A percentile compares a stretch with the other conserved stretches of the same genome.
These are phyloP conservation scores for Solanum chmielewskii DNA, from an alignment of 257 asterid genomes.

Conservation along the genomic window DNA sequence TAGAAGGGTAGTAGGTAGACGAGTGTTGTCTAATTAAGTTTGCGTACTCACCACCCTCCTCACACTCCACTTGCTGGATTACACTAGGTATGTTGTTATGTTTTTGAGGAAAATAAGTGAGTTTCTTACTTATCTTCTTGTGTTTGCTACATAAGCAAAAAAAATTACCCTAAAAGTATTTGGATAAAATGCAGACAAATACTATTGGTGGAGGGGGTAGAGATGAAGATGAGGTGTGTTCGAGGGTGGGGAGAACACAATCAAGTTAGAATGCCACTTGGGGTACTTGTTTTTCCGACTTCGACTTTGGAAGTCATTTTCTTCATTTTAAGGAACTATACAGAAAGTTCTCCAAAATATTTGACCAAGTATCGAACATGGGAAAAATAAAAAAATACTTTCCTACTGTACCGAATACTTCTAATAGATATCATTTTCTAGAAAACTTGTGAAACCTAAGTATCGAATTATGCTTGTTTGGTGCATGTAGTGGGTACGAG, in stretches of 20 bases:
- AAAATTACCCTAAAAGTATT: neutral
- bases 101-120: neutral
- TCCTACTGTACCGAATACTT: neutral
- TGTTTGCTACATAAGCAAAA: neutral
- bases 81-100: neutral
- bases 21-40: neutral
- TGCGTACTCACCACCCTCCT: neutral
- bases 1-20: neutral
- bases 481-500: neutral
- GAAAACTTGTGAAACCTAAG: neutral
- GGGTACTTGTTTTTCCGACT: neutral
- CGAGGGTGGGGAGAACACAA: neutral
- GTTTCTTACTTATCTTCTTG: neutral
- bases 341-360: neutral
- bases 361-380: neutral
- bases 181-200: neutral
- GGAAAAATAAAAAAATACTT: neutral
- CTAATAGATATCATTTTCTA: neutral
- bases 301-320: neutral
- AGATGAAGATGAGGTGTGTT: neutral
- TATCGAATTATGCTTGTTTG: neutral
- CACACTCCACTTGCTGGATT: neutral
- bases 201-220: neutral
- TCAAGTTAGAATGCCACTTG: neutral
- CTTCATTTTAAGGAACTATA: neutral